Base-by-base conservation (phyloP, 2,329 filamentous ascomycete species). In the Exophiala xenobiotica region DNA sequence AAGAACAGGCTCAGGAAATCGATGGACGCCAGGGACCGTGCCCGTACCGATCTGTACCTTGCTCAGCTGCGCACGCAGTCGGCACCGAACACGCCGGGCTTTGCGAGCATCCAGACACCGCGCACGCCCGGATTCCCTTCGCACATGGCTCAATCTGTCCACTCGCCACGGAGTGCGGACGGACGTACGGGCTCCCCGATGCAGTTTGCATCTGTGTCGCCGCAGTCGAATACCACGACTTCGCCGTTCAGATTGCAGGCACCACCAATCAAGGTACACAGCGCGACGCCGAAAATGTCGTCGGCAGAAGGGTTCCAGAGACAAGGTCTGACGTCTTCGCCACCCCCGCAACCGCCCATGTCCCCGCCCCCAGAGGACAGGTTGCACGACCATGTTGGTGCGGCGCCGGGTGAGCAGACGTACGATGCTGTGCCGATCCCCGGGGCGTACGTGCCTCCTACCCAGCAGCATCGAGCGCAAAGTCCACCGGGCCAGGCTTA, bases 1-100 rank as follows among this genome's bases (percentile, higher is more conserved):
- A 99, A 97, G 81, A 87, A 90, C 69, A 87, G 88, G 68, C 88
- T 99, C 57, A 85, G 87, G 73, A 97, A 96, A 80, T 91, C 90
- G 58, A 99, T 99, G 93, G 88, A 95, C 68, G 78, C 88, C 68
- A 90, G 93, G 64, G 93, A 99, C 78, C 87, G 88, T 67, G 93
- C 93, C 60, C 88, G 93, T 57, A 92, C 88, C 56, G 91, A 97
- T 69, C 82, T 99, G 59, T 97, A 97, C 77, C 88, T 97, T 58
- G 90, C 85, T 49, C 86, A 89, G 70, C 80, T 88, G 31, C 83
- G 84, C 59, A 77, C 83, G 16, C 91, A 97, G 74, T 95, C 90
- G 20, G 91, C 90, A 4, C 92, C 92, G 62, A 96, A 96, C 77
- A 96, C 92, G 0, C 92, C 92, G 9, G 90, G 90, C 59, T 90